phyloP scores from a whole-genome alignment of 2,329 filamentous ascomycete species.

The Hymenoscyphus repandus region DNA sequence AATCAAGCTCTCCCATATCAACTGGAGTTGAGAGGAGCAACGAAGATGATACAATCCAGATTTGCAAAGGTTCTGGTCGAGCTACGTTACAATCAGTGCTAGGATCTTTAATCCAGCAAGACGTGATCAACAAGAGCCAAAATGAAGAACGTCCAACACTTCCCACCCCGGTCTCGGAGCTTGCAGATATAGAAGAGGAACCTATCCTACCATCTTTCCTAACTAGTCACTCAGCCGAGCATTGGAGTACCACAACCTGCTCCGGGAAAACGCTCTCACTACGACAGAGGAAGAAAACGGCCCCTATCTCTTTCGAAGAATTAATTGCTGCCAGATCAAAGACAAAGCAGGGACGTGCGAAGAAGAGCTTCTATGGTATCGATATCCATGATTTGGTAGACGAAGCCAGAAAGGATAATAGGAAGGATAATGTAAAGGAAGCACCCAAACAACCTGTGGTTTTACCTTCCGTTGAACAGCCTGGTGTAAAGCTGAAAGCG shows the following conservation, averaged over 20 bases:
- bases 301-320: constrained; percentile 54
- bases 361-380: constrained; percentile 82
- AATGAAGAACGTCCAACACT: not conserved
- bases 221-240: constrained; percentile 11
- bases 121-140: not conserved
- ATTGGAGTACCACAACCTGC: constrained; percentile 26
- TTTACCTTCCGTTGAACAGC: constrained; percentile 37
- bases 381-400: constrained; percentile 82
- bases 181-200: not conserved
- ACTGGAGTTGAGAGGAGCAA: not conserved
- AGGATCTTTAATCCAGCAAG: not conserved
- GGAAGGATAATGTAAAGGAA: constrained; percentile 34
- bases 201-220: constrained; percentile 22
- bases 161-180: not conserved
- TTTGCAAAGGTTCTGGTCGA: constrained; percentile 3
- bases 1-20: constrained; percentile 17
- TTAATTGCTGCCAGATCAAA: constrained; percentile 64
- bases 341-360: constrained; percentile 62
- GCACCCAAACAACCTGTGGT: constrained; percentile 35
- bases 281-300: constrained; percentile 44
- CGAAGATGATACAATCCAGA: constrained; percentile 1
- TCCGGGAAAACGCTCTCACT: constrained; percentile 51
- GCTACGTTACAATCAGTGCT: constrained; percentile 2
- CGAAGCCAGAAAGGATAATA: constrained; percentile 51
- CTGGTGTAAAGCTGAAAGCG: constrained; percentile 22